phyloP scores from a whole-genome alignment of 1,284 basidiomycete species.

The Ganoderma boninense region DNA sequence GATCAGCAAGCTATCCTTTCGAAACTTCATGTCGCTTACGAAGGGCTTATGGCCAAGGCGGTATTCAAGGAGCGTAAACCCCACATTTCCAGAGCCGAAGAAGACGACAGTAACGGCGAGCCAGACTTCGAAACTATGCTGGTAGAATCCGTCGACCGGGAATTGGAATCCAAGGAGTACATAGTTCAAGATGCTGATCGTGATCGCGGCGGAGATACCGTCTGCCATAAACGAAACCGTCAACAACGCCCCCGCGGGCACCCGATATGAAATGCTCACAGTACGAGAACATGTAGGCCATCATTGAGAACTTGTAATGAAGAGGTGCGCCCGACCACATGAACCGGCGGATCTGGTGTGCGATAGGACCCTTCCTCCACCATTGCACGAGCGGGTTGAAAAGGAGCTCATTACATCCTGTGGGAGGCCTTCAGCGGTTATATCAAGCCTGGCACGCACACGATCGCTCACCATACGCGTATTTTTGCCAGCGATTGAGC shows the following conservation, averaged over 20 bases:
- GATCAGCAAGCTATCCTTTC: conserved; percentile 4
- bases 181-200: conserved; percentile 50
- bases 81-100: conserved; percentile 55
- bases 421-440: neutral
- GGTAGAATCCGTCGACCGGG: conserved; percentile 56
- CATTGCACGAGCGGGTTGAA: conserved; percentile 58
- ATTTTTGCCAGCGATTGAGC: conserved; percentile 68
- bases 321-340: conserved; percentile 50
- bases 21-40: conserved; percentile 23
- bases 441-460: too few species aligned
- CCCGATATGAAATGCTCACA: conserved; percentile 38
- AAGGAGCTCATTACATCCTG: conserved; percentile 47
- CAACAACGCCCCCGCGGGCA: conserved; percentile 1
- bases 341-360: conserved; percentile 55
- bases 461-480: conserved; percentile 52
- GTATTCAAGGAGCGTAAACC: conserved; percentile 57
- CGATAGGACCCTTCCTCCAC: conserved; percentile 58
- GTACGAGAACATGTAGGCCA: conserved; percentile 56
- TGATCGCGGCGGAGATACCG: conserved; percentile 47
- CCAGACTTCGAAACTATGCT: conserved; percentile 54
- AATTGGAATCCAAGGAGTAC: conserved; percentile 56
- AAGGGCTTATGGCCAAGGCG: conserved; percentile 51
- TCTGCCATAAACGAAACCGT: conserved; percentile 34
- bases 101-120: conserved; percentile 62
- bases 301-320: conserved; percentile 55